Base-by-base conservation (phyloP, 2,329 filamentous ascomycete genomes). In the Colletotrichum magnum region DNA sequence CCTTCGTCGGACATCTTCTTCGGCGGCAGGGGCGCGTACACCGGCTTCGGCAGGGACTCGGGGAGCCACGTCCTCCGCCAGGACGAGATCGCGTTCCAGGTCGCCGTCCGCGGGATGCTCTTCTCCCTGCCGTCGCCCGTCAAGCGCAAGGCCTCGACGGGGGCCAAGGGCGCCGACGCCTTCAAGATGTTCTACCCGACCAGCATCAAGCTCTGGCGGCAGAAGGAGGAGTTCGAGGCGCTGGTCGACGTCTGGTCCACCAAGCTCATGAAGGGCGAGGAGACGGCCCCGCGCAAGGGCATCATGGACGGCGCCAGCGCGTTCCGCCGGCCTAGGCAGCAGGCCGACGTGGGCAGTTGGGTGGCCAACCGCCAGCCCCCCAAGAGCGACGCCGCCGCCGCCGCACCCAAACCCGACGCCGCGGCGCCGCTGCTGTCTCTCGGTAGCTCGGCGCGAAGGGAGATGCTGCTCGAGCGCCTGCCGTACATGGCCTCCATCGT, bases 131-230 rank as follows among this genome's bases (percentile, higher is more conserved):
- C 96, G 2, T 89, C 89, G 74, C 95, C 95, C 0, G 96, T 99
- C 10, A 95, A 93, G 77, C 87, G 90, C n/a, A 86, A 85, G 85
- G 78, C 83, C 74, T 76, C 79, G 75, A 73, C 82, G 76, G 75
- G 76, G 74, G 82, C 75, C 78, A 85, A 69, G 77, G 81, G 72
- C 79, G 84, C 56, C 80, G 93, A 94, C 75, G 88, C 92, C 0
- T 92, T 91, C 81, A 95, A 93, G 76, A 97, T 99, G 93, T 97
- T 95, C 73, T 99, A 96, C 76, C 96, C 96, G 0, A 90, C 90
- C 0, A 94, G 92, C 64, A 83, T 97, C 50, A 94, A 94, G 74
- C 80, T 98, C 12, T 97, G 95, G 94, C 88, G 92, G 69, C 88
- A 90, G 64, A 92, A 89, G 71, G 95, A 98, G 77, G 95, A 98